Evolutionary conservation across 768 basidiomycete genomes (phyloP), one percentile per base, ranked within the genome.

Genomic region (Kwoniella heveanensis): DNA sequence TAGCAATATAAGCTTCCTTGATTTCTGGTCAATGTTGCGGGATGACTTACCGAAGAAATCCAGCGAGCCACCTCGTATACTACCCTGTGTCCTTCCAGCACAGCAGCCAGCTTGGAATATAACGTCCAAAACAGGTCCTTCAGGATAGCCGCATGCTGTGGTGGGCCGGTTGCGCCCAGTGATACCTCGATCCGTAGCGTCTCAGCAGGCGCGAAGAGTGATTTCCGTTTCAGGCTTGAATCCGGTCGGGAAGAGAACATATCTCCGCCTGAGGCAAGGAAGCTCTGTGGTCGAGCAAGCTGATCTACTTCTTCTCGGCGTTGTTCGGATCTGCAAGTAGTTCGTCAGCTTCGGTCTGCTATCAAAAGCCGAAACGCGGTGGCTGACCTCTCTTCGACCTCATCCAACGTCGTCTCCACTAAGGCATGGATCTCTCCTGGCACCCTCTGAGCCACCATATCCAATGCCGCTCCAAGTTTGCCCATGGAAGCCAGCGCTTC

Each of bases 61-160:
- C 93, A 86, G 69, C 88, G 89, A 1, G 91, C 85, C 6, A 98
- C 89, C 78, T 99, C 96, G 66, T 88, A 92, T 2, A 93, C 85
- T 3, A 96, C 88, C 56, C 93, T 83, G 65, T 96, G 82, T 10
- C 94, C 91, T 77, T 99, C 94, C 15, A 89, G 85, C 21, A 98
- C 90, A 29, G 96, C 96, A 74, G 93, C 89, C 51, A 99, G 74
- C 79, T 99, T 98, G 17, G 92, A 96, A 77, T 92, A 99, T 17
- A 95, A 76, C 1, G 95, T 96, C 95, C 95, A 98, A 79, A 98
- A 98, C 36, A 99, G 83, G 78, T 98, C 96, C 64, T 83, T 85
- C 57, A 99, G 79, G 15, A 90, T 89, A 73, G 95, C 92, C 64
- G 91, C 90, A 71, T 96, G 73, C 17, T 62, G 57, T 6, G 69